Evolutionary conservation across 2,329 filamentous ascomycete genomes (phyloP).

Genomic region (Aspergillus sp.): DNA sequence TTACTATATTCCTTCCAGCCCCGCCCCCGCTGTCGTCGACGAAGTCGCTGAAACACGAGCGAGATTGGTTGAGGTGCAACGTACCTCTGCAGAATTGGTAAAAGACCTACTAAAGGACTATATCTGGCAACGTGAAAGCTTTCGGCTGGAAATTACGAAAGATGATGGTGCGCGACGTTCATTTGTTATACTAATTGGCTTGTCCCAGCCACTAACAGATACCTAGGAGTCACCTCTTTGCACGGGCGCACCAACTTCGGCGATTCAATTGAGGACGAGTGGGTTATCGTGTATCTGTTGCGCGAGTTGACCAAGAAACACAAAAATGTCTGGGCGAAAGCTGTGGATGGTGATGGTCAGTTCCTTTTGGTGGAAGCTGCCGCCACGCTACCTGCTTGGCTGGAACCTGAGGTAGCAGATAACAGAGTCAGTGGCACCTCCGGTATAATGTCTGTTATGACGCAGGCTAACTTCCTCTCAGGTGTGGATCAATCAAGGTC

Average conservation of each 20-base stretch:
- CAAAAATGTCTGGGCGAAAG: slow-evolving; percentile 74
- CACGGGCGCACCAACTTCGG: slow-evolving; percentile 82
- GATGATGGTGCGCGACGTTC: slow-evolving; percentile 57
- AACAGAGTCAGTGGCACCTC: slow-evolving; percentile 60
- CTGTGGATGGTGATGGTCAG: slow-evolving; percentile 88
- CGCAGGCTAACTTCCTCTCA: slow-evolving; percentile 23
- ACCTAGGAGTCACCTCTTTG: slow-evolving; percentile 59
- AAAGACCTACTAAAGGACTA: slow-evolving; percentile 74
- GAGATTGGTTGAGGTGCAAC: slow-evolving; percentile 71
- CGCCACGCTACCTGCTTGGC: slow-evolving; percentile 81
- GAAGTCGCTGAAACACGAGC: slow-evolving; percentile 56
- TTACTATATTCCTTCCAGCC: slow-evolving; percentile 65
- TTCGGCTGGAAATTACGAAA: slow-evolving; percentile 66
- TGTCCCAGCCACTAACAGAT: slow-evolving; percentile 11
- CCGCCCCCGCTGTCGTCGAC: slow-evolving; percentile 56
- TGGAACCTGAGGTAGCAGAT: slow-evolving; percentile 85
- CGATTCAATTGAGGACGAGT: slow-evolving; percentile 95
- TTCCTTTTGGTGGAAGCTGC: slow-evolving; percentile 95
- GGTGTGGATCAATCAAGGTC: slow-evolving; percentile 83
- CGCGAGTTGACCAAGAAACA: slow-evolving; percentile 76
- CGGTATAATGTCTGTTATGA: neutral
- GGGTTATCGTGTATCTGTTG: slow-evolving; percentile 89
- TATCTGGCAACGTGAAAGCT: slow-evolving; percentile 90
- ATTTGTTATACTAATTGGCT: neutral
- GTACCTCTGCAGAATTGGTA: slow-evolving; percentile 64